Percentiles rank a stretch among this genome's conserved stretches.
These are phyloP conservation scores for Cyclostephanos invisitatus DNA, from an alignment of 108 stramenopile species.

Conservation along the genomic window DNA sequence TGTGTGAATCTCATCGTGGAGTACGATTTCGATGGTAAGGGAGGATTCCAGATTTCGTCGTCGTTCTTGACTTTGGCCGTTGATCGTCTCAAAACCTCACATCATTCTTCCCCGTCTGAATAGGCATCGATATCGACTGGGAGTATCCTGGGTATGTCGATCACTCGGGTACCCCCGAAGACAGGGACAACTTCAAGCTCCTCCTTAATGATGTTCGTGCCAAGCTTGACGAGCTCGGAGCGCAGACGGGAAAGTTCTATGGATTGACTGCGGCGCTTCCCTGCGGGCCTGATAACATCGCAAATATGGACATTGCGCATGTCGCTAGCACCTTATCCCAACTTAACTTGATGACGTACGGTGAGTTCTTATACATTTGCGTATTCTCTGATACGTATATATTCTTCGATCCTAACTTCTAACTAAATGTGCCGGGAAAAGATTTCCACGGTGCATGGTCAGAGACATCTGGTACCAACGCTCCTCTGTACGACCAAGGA, in stretches of 20 bases:
- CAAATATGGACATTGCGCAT: conserved; percentile 48
- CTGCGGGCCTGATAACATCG: conserved; percentile 43
- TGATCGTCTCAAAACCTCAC: background rate
- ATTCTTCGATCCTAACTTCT: background rate
- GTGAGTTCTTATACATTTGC: conserved; percentile 8
- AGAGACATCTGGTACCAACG: conserved; percentile 33
- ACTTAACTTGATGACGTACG: conserved; percentile 45
- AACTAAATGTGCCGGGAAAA: background rate
- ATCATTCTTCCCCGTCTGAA: background rate
- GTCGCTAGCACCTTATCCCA: conserved; percentile 32
- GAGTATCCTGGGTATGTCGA: conserved; percentile 45
- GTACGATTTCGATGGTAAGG: conserved; percentile 33
- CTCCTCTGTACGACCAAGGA: conserved; percentile 50
- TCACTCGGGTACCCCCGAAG: conserved; percentile 45
- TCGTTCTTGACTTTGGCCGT: background rate
- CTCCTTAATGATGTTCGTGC: conserved; percentile 43
- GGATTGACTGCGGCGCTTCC: conserved; percentile 52
- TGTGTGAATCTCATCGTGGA: conserved; percentile 22
- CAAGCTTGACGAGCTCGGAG: conserved; percentile 34
- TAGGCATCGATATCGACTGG: conserved; percentile 46
- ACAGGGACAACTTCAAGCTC: conserved; percentile 45
- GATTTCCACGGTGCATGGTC: conserved; percentile 50
- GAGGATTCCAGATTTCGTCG: background rate
- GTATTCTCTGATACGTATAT: background rate
- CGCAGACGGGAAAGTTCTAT: conserved; percentile 41